Evolutionary conservation across 2,329 filamentous ascomycete genomes (phyloP), one percentile per base, ranked within the genome.

Genomic region (Fusarium longipes): DNA sequence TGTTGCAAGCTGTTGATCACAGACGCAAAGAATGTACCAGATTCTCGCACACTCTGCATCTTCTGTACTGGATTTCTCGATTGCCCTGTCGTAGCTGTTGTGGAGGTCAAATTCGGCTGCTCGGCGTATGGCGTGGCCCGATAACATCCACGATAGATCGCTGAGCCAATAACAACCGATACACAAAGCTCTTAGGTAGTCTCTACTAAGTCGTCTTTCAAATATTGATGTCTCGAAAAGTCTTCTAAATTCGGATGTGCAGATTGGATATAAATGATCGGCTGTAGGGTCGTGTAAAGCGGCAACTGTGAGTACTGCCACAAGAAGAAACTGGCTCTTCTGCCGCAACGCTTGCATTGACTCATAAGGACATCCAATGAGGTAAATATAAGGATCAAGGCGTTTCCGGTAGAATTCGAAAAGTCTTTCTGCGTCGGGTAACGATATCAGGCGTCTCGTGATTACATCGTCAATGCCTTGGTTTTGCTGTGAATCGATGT

Each of bases 131-230:
- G 83, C 83, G 53, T 83, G 80, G 0, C 87, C 87, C 0, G 85
- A 87, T 0, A 89, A 77, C 67, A 86, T 89, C 85, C 87, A 89
- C 4, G 85, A 87, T 20, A 88, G 78, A 58, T 89, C 87, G 5
- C 85, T 86, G 0, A 89, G 78, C 87, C 87, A 90, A 70, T 89
- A 89, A 1, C 86, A 84, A 2, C 84, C 87, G 5, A 89, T 82
- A 32, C 86, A 88, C 57, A 89, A 82, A 7, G 85, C 87, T 0
- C 87, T 82, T 24, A 90, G 80, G 61, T 87, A 84, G 56, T 89
- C 87, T 4, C 78, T 71, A 18, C 78, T 75, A 0, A 81, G 73
- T 0, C 73, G 73, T 4, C 78, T 70, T 45, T 80, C 77, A 40
- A 80, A 79, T 62, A 81, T 75, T 1, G 77, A 78, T 7, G 76